Evolutionary conservation across 169 alveolate species (phyloP), one percentile per base, ranked within the genome.

Genomic region (Eimeria sp.): DNA sequence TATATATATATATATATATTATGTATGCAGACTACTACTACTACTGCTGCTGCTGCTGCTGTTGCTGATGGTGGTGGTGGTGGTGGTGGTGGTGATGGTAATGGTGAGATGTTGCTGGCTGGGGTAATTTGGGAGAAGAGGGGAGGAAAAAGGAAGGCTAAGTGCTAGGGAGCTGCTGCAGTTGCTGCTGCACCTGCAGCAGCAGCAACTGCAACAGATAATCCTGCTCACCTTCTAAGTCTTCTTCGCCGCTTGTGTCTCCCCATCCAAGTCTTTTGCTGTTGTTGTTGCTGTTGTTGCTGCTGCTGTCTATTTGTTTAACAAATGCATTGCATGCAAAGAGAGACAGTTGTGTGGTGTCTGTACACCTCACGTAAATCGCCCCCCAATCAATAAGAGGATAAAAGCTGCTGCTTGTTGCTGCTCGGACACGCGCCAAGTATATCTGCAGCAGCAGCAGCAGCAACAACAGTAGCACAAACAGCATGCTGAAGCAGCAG

Each of bases 391-490:
- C 67, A 13, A 34, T 10, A 34, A 82, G 90, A 16, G 90, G 73
- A 14, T 51, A 25, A 22, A 82, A 82, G 18, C 51, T 49, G 25
- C 63, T 72, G 47, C 90, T 47, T 47, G 73, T 82, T 82, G 72
- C 73, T 82, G 90, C 73, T 51, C 90, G 30, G 5, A 82, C n/a
- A 47, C 73, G 18, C 20, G 73, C 72, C 6, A 82, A 10, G 72
- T 82, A 82, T 25, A 82, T 51, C 90, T 82, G 90, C 90, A 82
- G 90, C 90, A 82, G 72, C 90, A 82, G 72, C 49, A 82, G 72
- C 90, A 82, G 72, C 72, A 82, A 73, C 90, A 51, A 47, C 80
- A 70, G 80, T 13, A 70, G 49, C 49, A 70, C 88, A 76, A 49
- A 43, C 88, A 76, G 61, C 61, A 54, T 54, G 16, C 10, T 7